Conservation (phyloP, 129 eudicot species). For the Flaveria robusta region DNA sequence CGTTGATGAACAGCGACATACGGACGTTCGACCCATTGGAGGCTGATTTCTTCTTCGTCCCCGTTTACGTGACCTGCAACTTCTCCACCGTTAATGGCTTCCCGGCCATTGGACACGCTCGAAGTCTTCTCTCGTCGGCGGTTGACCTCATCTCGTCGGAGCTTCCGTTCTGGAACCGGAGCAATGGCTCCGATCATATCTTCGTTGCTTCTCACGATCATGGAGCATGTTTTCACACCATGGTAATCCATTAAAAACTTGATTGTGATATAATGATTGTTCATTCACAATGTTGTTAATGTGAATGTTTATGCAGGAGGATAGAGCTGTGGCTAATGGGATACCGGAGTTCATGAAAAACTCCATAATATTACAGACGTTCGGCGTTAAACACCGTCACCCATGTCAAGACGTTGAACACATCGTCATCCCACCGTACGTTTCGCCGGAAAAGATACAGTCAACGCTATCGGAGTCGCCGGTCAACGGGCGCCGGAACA, state of each 20-base stretch:
- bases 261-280: background rate
- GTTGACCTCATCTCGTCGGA: constrained; percentile 50
- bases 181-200: constrained; percentile 73
- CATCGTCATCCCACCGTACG: constrained; percentile 80
- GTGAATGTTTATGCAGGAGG: constrained; percentile 43
- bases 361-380: constrained; percentile 77
- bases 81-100: constrained; percentile 80
- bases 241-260: constrained; percentile 43
- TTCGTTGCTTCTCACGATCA: constrained; percentile 93
- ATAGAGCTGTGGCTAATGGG: constrained; percentile 76
- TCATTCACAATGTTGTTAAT: too few species aligned
- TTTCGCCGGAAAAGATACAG: constrained; percentile 62
- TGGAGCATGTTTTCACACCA: constrained; percentile 90
- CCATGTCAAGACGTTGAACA: constrained; percentile 82
- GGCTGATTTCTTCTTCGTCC: constrained; percentile 91
- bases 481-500: constrained; percentile 65
- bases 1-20: constrained; percentile 53
- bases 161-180: constrained; percentile 80
- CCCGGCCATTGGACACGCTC: constrained; percentile 83
- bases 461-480: constrained; percentile 47
- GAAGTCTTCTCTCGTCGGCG: constrained; percentile 60
- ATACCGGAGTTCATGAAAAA: constrained; percentile 69
- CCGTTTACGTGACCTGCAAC: constrained; percentile 85
- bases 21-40: constrained; percentile 65
- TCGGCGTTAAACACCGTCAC: constrained; percentile 69